A percentile compares a stretch with the other conserved stretches of the same genome.
phyloP scores from a whole-genome alignment of 2,329 filamentous ascomycete genomes.

The Pseudogymnoascus sp. region DNA sequence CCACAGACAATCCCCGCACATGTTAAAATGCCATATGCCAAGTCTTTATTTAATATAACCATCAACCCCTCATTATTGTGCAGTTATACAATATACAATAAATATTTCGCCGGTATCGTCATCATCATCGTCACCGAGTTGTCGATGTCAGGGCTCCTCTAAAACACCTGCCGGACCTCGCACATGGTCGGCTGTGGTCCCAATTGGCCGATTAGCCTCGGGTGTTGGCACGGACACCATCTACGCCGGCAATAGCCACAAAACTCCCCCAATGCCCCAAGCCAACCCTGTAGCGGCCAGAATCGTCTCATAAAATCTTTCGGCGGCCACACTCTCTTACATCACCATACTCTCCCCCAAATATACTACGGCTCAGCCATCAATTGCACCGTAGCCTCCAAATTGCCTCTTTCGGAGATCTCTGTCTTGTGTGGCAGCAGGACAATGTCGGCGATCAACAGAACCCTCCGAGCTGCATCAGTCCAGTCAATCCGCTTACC shows the following conservation, averaged over 20 bases:
- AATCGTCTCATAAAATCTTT: slow-evolving; percentile 7
- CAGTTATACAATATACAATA: background rate
- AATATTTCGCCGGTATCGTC: background rate
- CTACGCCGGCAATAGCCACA: background rate
- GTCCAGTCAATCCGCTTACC: background rate
- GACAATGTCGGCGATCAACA: slow-evolving; percentile 13
- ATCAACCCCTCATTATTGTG: background rate
- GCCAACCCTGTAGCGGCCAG: slow-evolving; percentile 6
- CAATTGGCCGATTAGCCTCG: slow-evolving; percentile 6
- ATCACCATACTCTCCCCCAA: background rate
- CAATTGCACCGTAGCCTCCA: background rate
- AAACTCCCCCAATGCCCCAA: background rate
- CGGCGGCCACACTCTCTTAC: background rate
- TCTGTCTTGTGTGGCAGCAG: slow-evolving; percentile 4
- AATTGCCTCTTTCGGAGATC: background rate
- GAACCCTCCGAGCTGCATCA: slow-evolving; percentile 8
- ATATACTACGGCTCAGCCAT: background rate
- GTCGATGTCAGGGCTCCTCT: background rate
- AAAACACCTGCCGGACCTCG: background rate
- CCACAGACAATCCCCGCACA: background rate
- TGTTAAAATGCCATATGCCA: background rate
- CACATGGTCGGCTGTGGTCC: background rate
- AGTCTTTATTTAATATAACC: background rate
- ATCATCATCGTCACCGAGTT: background rate
- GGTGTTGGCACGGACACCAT: slow-evolving; percentile 1